Evolutionary conservation across 805 yeast species (phyloP).

Genomic region (Metschnikowia similis): DNA sequence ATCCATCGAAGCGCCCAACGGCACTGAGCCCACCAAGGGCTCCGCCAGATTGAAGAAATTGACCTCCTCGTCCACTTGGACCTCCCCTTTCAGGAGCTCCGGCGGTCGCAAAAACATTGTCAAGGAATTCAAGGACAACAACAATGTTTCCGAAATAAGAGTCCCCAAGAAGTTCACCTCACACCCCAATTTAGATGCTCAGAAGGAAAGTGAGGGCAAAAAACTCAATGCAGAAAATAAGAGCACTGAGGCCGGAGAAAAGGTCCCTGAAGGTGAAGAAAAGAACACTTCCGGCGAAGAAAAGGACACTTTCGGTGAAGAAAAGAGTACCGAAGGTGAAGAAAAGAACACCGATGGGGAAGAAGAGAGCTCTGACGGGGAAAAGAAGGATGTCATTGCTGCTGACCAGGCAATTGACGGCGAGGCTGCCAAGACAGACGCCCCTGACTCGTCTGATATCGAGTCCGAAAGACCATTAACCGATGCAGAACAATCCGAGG

Average conservation of each 20-base stretch:
- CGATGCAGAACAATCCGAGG: slow-evolving; percentile 5
- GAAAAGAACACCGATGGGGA: neutral
- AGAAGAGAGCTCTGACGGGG: neutral
- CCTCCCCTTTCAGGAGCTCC: slow-evolving; percentile 38
- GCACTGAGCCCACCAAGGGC: slow-evolving; percentile 10
- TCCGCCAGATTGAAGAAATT: slow-evolving; percentile 17
- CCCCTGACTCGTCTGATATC: neutral
- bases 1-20: slow-evolving; percentile 5
- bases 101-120: slow-evolving; percentile 27
- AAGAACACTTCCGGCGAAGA: too few species aligned
- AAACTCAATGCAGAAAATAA: neutral
- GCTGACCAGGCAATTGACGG: neutral
- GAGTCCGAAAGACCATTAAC: slow-evolving; percentile 12
- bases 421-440: neutral
- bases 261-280: neutral
- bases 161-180: slow-evolving; percentile 39
- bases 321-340: neutral
- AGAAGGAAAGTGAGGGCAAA: slow-evolving; percentile 8
- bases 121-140: slow-evolving; percentile 32
- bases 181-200: slow-evolving; percentile 37
- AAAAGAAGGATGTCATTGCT: too few species aligned
- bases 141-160: slow-evolving; percentile 28
- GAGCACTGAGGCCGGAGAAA: too few species aligned
- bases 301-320: neutral
- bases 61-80: slow-evolving; percentile 32